Base-by-base conservation (phyloP, 75 land plant species). In the Gnetum montanum region DNA sequence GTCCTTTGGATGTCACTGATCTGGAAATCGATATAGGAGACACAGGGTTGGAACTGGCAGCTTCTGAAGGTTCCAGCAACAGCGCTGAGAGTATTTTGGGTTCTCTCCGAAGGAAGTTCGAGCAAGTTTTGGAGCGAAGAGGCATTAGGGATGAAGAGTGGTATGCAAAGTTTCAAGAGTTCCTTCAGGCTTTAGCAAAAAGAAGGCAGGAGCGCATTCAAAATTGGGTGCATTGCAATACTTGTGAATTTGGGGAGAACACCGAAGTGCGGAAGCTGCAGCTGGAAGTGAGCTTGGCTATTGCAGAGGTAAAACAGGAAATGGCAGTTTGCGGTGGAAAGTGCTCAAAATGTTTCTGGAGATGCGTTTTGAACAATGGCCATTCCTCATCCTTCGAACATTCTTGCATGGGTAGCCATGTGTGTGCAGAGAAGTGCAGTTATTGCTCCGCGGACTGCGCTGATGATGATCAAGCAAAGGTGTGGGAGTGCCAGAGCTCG, bases 181-280 rank as follows among this genome's bases (percentile, higher is more conserved):
- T 70, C 50, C 54, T 70, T 12, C 31, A 13, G 20, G 15, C 68
- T 1, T 34, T 70, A 49, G 61, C 60, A 50, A 62, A 64, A 2
- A 15, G 73, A 35, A 54, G 68, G 11, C 49, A 55, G 49, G 15
- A 13, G 27, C 34, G 73, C 25, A 57, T 64, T 20, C 44, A 58
- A 8, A 30, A 58, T 20, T 70, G 73, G 73, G 20, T 70, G 8
- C 29, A 7, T 3, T 22, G 41, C 44, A 64, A 70, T 43, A 64
- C 68, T 2, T 8, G 11, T n/a, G 68, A 59, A 4, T 64, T 70
- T 29, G 11, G 3, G n/a, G 29, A 41, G 27, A 57, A 62, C 51
- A 62, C 62, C 3, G 73, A 70, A 20, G 68, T 64, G 4, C 67
- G 64, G 46, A 63, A 59, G 33, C 45, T 70, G 48, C 53, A 30